Conservation (phyloP, 768 basidiomycete species). For the Lentinula raphanica region DNA sequence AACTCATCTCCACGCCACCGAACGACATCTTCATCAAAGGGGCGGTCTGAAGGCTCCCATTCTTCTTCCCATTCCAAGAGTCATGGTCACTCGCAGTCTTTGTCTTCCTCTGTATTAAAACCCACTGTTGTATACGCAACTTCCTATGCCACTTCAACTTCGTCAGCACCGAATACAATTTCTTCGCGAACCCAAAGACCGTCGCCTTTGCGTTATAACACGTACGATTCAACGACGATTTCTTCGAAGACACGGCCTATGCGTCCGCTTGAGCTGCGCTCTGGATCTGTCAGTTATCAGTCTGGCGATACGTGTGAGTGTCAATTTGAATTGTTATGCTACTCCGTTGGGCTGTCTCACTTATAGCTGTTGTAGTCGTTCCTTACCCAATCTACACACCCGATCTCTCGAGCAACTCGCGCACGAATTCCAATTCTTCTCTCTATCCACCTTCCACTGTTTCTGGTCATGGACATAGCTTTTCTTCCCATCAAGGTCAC, state of each 20-base stretch:
- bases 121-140: conserved; percentile 38
- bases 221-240: conserved; percentile 25
- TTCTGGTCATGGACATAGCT: conserved; percentile 15
- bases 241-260: conserved; percentile 16
- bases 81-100: conserved; percentile 39
- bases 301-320: conserved; percentile 14
- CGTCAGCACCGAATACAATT: conserved; percentile 30
- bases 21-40: conserved; percentile 13
- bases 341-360: neutral
- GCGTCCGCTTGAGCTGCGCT: conserved; percentile 27
- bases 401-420: conserved; percentile 7
- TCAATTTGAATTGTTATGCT: neutral
- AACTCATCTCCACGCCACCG: neutral
- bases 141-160: conserved; percentile 26
- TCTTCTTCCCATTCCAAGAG: conserved; percentile 31
- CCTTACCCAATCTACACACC: conserved; percentile 26
- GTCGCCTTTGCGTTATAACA: conserved; percentile 36
- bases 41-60: conserved; percentile 17
- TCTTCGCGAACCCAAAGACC: conserved; percentile 31
- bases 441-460: conserved; percentile 7
- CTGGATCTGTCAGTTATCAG: conserved; percentile 23
- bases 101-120: conserved; percentile 23
- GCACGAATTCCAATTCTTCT: conserved; percentile 10
- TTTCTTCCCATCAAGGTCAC: conserved; percentile 15
- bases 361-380: neutral